phyloP scores from a whole-genome alignment of 805 yeast species.

The Nadsonia fulvescens region DNA sequence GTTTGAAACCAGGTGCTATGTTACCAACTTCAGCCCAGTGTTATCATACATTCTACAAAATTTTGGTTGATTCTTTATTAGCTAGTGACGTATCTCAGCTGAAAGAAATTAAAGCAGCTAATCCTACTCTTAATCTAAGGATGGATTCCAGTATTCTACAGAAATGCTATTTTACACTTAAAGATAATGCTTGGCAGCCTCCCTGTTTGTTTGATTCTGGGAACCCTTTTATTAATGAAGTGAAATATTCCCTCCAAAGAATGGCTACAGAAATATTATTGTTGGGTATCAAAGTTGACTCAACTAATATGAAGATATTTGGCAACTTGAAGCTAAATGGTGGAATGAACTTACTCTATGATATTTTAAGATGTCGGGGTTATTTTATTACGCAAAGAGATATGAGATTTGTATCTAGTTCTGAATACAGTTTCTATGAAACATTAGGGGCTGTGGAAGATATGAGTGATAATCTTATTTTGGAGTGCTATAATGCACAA shows the following conservation, averaged over 20 bases:
- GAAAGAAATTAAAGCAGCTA: conserved; percentile 37
- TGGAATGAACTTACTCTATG: not conserved
- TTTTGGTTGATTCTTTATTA: conserved; percentile 48
- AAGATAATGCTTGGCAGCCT: conserved; percentile 9
- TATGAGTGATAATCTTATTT: conserved; percentile 30
- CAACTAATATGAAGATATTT: conserved; percentile 1
- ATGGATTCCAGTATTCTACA: conserved; percentile 36
- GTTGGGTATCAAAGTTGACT: conserved; percentile 1
- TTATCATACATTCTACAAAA: conserved; percentile 39
- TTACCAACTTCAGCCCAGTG: conserved; percentile 42
- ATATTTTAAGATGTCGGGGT: conserved; percentile 1
- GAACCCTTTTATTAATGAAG: conserved; percentile 7
- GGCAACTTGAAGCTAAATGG: conserved; percentile 2
- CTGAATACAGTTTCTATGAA: conserved; percentile 22
- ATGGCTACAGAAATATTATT: conserved; percentile 7
- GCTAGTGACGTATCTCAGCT: conserved; percentile 28
- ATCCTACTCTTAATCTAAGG: conserved; percentile 35
- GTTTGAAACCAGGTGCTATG: conserved; percentile 14
- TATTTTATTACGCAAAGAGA: conserved; percentile 2
- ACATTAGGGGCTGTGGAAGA: conserved; percentile 30
- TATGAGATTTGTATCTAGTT: too few species aligned
- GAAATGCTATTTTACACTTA: conserved; percentile 10
- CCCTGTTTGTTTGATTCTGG: conserved; percentile 10
- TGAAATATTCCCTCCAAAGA: conserved; percentile 8
- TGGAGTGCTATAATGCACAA: conserved; percentile 28